These are phyloP conservation scores for Achlya hypogyna DNA, from an alignment of 352 stramenopile species.

Conservation along the genomic window DNA sequence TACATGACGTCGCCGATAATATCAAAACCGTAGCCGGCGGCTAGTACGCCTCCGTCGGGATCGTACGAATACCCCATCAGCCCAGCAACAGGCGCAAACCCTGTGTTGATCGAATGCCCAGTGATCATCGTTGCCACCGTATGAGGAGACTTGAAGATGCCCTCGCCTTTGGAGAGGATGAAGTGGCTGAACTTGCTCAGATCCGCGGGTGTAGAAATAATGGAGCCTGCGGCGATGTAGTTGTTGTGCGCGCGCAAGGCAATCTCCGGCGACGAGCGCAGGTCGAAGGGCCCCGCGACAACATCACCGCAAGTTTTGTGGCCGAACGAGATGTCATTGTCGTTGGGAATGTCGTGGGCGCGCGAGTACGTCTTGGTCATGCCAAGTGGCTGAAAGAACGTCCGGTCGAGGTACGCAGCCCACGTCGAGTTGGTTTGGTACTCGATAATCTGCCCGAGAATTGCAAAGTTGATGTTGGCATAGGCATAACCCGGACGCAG, in stretches of 20 bases:
- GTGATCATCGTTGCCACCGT: conserved; percentile 49
- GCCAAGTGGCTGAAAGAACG: conserved; percentile 42
- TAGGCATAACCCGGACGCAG: conserved; percentile 48
- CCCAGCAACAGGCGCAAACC: not conserved
- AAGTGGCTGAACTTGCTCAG: conserved; percentile 41
- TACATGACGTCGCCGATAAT: conserved; percentile 41
- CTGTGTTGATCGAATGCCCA: conserved; percentile 25
- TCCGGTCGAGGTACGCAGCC: conserved; percentile 39
- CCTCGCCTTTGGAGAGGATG: conserved; percentile 43
- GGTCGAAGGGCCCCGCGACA: conserved; percentile 36
- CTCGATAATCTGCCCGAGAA: conserved; percentile 51
- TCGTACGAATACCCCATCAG: conserved; percentile 38
- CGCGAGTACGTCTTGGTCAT: conserved; percentile 51
- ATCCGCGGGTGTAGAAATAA: conserved; percentile 42
- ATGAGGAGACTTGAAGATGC: conserved; percentile 29
- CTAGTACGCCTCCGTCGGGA: conserved; percentile 36
- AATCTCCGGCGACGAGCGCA: conserved; percentile 17
- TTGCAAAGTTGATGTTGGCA: conserved; percentile 48
- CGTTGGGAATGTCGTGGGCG: conserved; percentile 22
- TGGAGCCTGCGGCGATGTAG: conserved; percentile 34
- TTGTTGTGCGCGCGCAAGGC: not conserved
- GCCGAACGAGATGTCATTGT: conserved; percentile 30
- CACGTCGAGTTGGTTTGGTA: conserved; percentile 36
- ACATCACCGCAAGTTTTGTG: conserved; percentile 43
- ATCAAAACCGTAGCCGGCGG: conserved; percentile 50